These are phyloP conservation scores for Betula pendula DNA, from an alignment of 306 rosid genomes.

Conservation along the genomic window DNA sequence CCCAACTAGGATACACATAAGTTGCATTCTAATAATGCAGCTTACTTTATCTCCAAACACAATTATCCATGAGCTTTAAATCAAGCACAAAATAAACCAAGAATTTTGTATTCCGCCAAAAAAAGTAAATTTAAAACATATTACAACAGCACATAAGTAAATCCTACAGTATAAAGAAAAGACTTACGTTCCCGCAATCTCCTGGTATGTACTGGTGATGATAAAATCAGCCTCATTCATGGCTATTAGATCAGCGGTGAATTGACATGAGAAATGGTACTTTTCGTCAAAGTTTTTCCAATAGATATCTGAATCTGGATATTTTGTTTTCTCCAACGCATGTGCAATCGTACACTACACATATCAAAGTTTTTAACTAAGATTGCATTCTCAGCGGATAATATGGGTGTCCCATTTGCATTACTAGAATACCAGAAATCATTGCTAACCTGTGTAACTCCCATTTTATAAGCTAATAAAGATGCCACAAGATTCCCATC, in stretches of 20 bases:
- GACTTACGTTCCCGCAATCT: conserved; percentile 94
- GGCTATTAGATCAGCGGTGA: conserved; percentile 91
- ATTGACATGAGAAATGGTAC: conserved; percentile 90
- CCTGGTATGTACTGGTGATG: conserved; percentile 96
- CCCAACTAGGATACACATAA: neutral
- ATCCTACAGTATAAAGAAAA: conserved; percentile 14
- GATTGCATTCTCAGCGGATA: conserved; percentile 19
- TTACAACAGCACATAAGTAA: neutral
- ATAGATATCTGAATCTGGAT: conserved; percentile 82
- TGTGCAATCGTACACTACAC: conserved; percentile 88
- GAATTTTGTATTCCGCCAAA: neutral
- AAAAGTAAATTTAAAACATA: neutral
- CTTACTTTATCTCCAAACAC: conserved; percentile 15
- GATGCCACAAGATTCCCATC: conserved; percentile 97
- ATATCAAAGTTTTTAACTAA: conserved; percentile 26
- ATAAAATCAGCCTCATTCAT: conserved; percentile 95
- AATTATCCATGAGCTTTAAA: conserved; percentile 2
- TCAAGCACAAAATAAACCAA: neutral
- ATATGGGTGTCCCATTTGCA: conserved; percentile 12
- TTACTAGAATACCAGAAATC: conserved; percentile 6
- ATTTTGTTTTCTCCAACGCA: conserved; percentile 94
- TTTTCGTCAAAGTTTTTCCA: conserved; percentile 88
- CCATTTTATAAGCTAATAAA: conserved; percentile 84
- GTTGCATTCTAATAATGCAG: neutral
- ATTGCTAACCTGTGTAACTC: conserved; percentile 79